Conservation (phyloP, 169 alveolate species). For the Plasmodium billcollinsi region DNA sequence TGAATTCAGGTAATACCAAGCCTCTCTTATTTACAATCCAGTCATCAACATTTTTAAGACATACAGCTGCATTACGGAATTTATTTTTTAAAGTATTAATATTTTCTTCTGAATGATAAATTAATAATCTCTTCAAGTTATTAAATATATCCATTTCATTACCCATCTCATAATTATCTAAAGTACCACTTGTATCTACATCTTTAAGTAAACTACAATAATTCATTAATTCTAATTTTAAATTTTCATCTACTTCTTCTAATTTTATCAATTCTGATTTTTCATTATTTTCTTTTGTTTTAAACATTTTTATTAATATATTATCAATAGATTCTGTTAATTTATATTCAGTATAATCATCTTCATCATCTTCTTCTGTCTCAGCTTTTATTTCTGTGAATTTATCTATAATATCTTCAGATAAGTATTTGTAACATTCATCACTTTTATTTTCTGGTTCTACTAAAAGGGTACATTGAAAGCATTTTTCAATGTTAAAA, state of each 20-base stretch:
- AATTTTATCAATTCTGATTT: constrained; percentile 4
- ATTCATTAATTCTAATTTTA: not conserved
- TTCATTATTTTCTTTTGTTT: not conserved
- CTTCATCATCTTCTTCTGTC: constrained; percentile 13
- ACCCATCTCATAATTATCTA: constrained; percentile 1
- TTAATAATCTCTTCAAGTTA: not conserved
- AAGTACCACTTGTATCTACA: not conserved
- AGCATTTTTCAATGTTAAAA: constrained; percentile 28
- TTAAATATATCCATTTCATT: constrained; percentile 5
- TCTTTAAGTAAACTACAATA: not conserved
- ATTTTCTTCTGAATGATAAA: not conserved
- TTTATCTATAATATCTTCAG: not conserved
- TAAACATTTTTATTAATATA: not conserved
- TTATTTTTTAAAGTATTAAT: not conserved
- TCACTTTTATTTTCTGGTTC: not conserved
- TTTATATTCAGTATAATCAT: not conserved
- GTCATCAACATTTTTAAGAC: constrained; percentile 12
- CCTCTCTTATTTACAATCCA: constrained; percentile 2
- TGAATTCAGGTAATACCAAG: not conserved
- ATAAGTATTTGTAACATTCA: constrained; percentile 6
- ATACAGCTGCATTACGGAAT: constrained; percentile 6
- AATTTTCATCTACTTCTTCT: not conserved
- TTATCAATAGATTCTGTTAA: not conserved
- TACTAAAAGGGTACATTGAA: constrained; percentile 6
- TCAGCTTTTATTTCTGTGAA: not conserved